Evolutionary conservation across 441 rosid species (phyloP).

Genomic region (Isatis lusitanica): DNA sequence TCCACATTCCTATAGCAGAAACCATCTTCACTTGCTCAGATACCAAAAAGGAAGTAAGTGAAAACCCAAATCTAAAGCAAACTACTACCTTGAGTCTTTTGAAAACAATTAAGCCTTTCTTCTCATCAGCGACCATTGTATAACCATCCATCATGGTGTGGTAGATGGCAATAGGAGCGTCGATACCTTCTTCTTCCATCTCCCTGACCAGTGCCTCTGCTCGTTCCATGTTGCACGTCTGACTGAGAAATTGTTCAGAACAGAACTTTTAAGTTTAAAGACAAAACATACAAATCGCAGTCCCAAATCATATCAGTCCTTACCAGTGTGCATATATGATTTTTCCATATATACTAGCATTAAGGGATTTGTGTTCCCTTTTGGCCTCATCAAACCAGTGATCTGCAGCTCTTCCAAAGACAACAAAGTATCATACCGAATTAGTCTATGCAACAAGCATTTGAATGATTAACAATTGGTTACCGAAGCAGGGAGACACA

Average conservation of each 20-base stretch:
- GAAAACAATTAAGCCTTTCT: conserved; percentile 82
- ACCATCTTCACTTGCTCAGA: conserved; percentile 15
- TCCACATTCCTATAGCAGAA: conserved; percentile 76
- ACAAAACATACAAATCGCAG: background rate
- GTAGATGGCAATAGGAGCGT: conserved; percentile 87
- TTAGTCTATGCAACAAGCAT: background rate
- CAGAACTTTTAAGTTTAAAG: conserved; percentile 8
- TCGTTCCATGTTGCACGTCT: conserved; percentile 71
- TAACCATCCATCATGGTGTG: conserved; percentile 98
- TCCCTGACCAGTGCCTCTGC: conserved; percentile 89
- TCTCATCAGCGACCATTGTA: conserved; percentile 72
- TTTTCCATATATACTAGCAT: conserved; percentile 81
- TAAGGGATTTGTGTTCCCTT: conserved; percentile 54
- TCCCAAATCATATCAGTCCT: conserved; percentile 19
- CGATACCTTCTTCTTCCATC: conserved; percentile 98
- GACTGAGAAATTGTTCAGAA: conserved; percentile 46
- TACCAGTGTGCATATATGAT: conserved; percentile 92
- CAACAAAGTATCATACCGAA: conserved; percentile 45
- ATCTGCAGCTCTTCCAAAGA: conserved; percentile 93
- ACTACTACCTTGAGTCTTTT: conserved; percentile 79
- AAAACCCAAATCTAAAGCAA: conserved; percentile 1
- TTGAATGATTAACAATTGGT: background rate
- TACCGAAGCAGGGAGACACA: background rate
- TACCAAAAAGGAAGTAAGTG: background rate
- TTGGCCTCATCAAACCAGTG: conserved; percentile 85